These are phyloP conservation scores for Cyclotella cryptica DNA, from an alignment of 108 stramenopile genomes.

Conservation along the genomic window DNA sequence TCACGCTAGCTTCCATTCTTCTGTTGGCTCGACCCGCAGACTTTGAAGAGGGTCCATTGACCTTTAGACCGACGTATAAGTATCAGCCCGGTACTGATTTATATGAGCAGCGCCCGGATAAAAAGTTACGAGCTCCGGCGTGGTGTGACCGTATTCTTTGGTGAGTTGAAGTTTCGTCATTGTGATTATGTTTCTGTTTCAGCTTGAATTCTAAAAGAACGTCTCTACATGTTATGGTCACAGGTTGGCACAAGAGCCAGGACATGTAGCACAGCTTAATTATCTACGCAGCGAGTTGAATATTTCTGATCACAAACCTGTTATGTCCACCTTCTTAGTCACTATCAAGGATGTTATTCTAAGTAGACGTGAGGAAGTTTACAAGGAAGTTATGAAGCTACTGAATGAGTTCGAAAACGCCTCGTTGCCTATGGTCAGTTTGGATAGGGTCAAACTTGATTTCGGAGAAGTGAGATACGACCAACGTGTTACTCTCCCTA, in stretches of 20 bases:
- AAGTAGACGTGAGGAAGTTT: constrained; percentile 74
- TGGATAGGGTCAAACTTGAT: constrained; percentile 77
- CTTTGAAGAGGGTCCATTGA: constrained; percentile 90
- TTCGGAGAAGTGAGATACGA: constrained; percentile 86
- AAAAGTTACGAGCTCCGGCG: constrained; percentile 98
- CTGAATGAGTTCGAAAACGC: constrained; percentile 90
- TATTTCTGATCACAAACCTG: constrained; percentile 98
- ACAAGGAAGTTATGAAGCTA: constrained; percentile 78
- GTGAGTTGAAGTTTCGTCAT: constrained; percentile 23
- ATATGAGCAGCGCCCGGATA: constrained; percentile 97
- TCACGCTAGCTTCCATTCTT: not conserved
- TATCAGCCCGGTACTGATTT: constrained; percentile 96
- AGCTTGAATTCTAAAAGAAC: not conserved
- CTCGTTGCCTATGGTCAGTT: constrained; percentile 81
- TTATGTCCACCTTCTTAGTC: constrained; percentile 84
- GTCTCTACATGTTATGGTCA: not conserved
- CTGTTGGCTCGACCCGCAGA: constrained; percentile 37
- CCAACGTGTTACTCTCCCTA: constrained; percentile 65
- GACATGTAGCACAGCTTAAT: constrained; percentile 81
- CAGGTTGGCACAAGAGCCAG: constrained; percentile 76
- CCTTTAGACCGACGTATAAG: constrained; percentile 97
- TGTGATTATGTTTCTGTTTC: not conserved
- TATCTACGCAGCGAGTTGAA: constrained; percentile 88
- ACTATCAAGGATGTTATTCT: constrained; percentile 86
- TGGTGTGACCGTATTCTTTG: constrained; percentile 99